Evolutionary conservation across 768 basidiomycete species (phyloP), one percentile per base, ranked within the genome.

Genomic region (Russula brevipes): DNA sequence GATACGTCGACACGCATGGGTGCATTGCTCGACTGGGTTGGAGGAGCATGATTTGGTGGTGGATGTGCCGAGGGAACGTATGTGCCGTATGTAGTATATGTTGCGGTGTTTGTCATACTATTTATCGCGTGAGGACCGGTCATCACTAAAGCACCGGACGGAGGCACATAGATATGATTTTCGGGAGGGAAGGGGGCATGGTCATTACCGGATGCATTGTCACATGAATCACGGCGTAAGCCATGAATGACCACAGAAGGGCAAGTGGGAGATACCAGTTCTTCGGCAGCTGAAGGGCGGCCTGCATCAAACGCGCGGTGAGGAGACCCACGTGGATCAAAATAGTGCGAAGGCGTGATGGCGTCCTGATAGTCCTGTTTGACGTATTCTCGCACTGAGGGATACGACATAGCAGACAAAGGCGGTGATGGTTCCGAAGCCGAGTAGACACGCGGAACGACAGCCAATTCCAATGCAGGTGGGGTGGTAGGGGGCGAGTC

Each of bases 391-490:
- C 46, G 58, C 46, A n/a, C 47, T 35, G 59, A 36, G 54, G 59
- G 61, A 14, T 62, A 66, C 35, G 66, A 33, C 30, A 58, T 58
- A 39, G 57, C 49, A 16, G 60, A 62, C 50, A 64, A 47, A 14
- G 54, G 62, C 12, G 56, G 65, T 35, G 59, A 57, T 6, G 56
- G 63, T 38, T 61, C 63, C 12, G 63, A 65, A 5, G 39, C 44
- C 31, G 60, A 45, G 52, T 54, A 60, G 36, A 57, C 51, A 50
- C 35, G 59, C 7, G 66, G 59, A 11, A 54, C 49, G 46, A 67
- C 61, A 39, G 71, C 72, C 44, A 45, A 67, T 30, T 64, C 65
- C 38, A 70, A 66, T n/a, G 70, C 68, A 31, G 72, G 71, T 11
- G 71, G 72, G 3, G 66, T 66, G 38, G 64, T 56, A 30, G 69